Conservation (phyloP, 129 eudicot genomes). For the Saposhnikovia divaricata region DNA sequence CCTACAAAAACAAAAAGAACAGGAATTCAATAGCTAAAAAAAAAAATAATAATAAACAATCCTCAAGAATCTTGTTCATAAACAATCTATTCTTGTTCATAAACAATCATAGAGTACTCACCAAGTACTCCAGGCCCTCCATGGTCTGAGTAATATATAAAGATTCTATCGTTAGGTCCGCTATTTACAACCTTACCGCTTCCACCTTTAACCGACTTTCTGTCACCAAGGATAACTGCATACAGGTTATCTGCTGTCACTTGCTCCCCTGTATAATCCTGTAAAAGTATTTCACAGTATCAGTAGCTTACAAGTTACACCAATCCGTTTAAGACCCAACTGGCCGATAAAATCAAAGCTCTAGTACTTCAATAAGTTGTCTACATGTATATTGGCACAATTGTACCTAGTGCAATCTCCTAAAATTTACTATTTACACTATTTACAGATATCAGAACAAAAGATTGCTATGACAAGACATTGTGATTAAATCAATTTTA, state of each 20-base stretch:
- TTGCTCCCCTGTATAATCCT: conserved; percentile 74
- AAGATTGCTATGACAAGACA: background rate
- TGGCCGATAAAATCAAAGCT: background rate
- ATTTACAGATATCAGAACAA: background rate
- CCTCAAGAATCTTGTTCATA: background rate
- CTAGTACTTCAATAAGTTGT: background rate
- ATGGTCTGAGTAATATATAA: conserved; percentile 85
- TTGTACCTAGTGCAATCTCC: background rate
- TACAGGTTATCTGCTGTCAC: conserved; percentile 58
- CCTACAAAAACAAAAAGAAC: conserved; percentile 32
- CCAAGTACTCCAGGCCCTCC: conserved; percentile 99
- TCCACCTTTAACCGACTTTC: conserved; percentile 64
- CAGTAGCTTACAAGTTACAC: background rate
- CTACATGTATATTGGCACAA: background rate
- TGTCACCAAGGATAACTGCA: conserved; percentile 79
- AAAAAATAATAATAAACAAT: background rate
- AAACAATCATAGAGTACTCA: conserved; percentile 18
- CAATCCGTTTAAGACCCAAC: background rate
- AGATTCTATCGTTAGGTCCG: conserved; percentile 67
- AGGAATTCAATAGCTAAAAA: background rate
- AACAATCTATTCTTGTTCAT: too few species aligned
- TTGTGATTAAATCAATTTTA: background rate
- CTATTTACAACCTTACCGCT: conserved; percentile 85
- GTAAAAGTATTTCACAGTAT: background rate
- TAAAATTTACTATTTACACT: background rate